A percentile compares a stretch with the other conserved stretches of the same genome.
Conservation (phyloP, 345 rosid species). For the Lenwebbia sp. region DNA sequence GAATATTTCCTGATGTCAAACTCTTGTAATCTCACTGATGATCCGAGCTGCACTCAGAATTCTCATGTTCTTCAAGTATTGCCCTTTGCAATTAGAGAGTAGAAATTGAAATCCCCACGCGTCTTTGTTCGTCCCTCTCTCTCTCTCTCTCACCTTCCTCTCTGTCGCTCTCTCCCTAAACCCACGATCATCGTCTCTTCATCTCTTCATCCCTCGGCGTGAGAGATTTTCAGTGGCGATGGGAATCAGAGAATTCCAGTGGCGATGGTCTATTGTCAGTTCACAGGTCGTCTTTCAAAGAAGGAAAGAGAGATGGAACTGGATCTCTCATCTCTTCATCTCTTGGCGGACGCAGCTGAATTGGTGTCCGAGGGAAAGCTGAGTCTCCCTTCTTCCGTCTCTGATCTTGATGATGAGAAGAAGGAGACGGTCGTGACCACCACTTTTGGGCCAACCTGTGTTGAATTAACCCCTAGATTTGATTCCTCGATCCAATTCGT, state of each 20-base stretch:
- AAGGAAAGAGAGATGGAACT: neutral
- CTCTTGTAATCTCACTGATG: neutral
- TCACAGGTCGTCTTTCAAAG: neutral
- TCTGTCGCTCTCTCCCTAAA: neutral
- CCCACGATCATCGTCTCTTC: neutral
- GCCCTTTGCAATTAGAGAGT: neutral
- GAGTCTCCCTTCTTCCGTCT: neutral
- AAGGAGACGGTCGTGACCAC: neutral
- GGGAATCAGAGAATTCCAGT: neutral
- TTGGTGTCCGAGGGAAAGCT: neutral
- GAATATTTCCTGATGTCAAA: neutral
- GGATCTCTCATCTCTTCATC: neutral
- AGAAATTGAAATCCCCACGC: neutral
- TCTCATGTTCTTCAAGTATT: neutral
- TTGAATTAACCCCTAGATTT: neutral
- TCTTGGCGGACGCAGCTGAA: neutral
- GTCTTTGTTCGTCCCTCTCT: neutral
- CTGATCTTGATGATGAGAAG: neutral
- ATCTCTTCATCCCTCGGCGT: neutral
- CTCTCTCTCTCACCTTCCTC: fast-evolving
- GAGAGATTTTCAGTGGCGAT: neutral
- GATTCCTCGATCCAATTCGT: no score
- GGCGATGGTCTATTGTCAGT: neutral
- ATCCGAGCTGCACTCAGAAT: neutral
- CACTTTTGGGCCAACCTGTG: neutral